Conservation (phyloP, 2,329 filamentous ascomycete genomes). For the Hymenoscyphus salicellus region DNA sequence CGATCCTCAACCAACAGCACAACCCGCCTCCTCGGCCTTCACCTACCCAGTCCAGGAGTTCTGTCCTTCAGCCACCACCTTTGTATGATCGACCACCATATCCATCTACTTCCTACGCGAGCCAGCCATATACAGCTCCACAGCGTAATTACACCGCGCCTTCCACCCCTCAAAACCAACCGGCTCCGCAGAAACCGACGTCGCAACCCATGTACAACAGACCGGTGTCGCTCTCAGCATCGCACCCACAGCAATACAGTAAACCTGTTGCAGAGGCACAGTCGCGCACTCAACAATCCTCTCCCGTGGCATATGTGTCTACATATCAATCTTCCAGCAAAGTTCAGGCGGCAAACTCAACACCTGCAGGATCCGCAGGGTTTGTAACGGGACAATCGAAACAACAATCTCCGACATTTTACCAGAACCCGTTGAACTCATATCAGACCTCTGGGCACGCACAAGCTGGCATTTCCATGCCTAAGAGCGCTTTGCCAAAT, state of each 20-base stretch:
- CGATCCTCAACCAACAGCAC: conserved; percentile 29
- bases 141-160: conserved; percentile 3
- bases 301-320: background rate
- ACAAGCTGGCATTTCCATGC: background rate
- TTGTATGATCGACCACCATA: conserved; percentile 24
- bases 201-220: conserved; percentile 6
- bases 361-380: background rate
- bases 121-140: background rate
- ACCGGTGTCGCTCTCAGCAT: conserved; percentile 6
- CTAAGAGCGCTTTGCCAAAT: background rate
- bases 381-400: background rate
- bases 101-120: conserved; percentile 10
- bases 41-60: conserved; percentile 15
- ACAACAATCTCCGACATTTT: background rate
- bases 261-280: background rate
- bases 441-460: background rate
- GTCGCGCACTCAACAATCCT: background rate
- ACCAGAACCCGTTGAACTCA: background rate
- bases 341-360: background rate
- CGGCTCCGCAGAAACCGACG: too few relatives aligned
- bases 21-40: conserved; percentile 19
- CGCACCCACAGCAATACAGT: conserved; percentile 13
- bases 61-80: conserved; percentile 23
- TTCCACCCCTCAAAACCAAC: background rate
- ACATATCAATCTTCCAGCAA: background rate